Conservation (phyloP, 2,329 filamentous ascomycete species). For the Coleophoma cylindrospora region DNA sequence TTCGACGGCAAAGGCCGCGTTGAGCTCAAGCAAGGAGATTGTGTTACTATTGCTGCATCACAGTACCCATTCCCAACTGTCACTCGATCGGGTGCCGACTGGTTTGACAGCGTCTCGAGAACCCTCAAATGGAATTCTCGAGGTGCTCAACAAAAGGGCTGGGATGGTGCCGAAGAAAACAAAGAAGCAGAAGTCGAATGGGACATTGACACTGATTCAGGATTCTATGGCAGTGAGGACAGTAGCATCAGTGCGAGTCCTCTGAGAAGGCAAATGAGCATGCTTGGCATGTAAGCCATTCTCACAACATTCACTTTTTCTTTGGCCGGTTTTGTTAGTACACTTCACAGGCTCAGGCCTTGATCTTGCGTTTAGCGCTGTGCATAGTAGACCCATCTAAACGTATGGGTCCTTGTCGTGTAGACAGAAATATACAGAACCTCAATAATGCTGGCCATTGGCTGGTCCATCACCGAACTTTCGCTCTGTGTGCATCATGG, state of each 20-base stretch:
- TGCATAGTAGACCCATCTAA: not conserved
- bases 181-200: conserved; percentile 59
- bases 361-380: not conserved
- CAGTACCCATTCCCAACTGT: conserved; percentile 98
- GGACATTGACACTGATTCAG: conserved; percentile 91
- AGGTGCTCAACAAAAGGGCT: conserved; percentile 87
- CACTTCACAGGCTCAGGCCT: not conserved
- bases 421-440: not conserved
- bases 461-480: not conserved
- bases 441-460: not conserved
- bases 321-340: not conserved
- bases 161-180: conserved; percentile 42
- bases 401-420: not conserved
- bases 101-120: conserved; percentile 92
- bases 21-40: conserved; percentile 87
- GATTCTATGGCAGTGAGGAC: conserved; percentile 67
- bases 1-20: conserved; percentile 97
- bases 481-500: not conserved
- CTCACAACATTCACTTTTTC: not conserved
- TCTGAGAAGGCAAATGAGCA: conserved; percentile 67
- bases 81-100: conserved; percentile 82
- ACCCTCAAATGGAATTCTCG: conserved; percentile 94
- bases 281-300: conserved; percentile 52
- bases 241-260: conserved; percentile 64
- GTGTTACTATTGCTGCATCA: conserved; percentile 91